Conservation (phyloP, 768 basidiomycete species). For the Rhodotorula diobovata region DNA sequence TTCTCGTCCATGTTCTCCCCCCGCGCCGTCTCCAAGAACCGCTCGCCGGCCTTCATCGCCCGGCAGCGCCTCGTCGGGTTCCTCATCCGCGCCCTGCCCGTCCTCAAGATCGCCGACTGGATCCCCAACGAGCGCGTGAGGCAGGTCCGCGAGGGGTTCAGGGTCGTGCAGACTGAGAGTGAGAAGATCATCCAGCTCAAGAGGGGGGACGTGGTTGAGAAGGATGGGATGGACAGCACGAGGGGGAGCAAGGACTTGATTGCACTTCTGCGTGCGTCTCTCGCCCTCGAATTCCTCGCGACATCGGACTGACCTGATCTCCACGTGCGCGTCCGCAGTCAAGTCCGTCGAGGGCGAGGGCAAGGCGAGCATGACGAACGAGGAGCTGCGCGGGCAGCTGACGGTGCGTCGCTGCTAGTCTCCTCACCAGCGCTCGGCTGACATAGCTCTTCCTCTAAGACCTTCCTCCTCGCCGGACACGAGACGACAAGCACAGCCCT, state of each 20-base stretch:
- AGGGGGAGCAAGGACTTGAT: conserved; percentile 34
- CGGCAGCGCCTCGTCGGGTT: conserved; percentile 10
- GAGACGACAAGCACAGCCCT: conserved; percentile 25
- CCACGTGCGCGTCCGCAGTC: conserved; percentile 1
- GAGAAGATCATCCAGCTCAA: conserved; percentile 36
- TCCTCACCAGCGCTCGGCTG: not conserved
- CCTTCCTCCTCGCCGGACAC: conserved; percentile 35
- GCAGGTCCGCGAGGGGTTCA: conserved; percentile 14
- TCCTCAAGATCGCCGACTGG: conserved; percentile 24
- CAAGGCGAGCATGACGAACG: conserved; percentile 17
- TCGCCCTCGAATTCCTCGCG: not conserved
- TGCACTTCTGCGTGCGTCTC: conserved; percentile 26
- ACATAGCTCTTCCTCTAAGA: not conserved
- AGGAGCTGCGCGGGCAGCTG: conserved; percentile 32
- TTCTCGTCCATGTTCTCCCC: conserved; percentile 37
- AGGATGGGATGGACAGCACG: conserved; percentile 18
- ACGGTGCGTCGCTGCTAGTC: not conserved
- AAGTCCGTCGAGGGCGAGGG: conserved; percentile 14
- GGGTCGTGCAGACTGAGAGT: conserved; percentile 34
- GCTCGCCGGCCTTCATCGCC: not conserved
- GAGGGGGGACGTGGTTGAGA: conserved; percentile 19
- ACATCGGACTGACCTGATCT: not conserved
- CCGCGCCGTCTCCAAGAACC: not conserved
- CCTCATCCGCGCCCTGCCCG: conserved; percentile 27
- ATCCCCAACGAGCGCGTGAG: conserved; percentile 23